These are phyloP conservation scores for Phylloporus sp. DNA, from an alignment of 1,284 basidiomycete species.

Conservation along the genomic window DNA sequence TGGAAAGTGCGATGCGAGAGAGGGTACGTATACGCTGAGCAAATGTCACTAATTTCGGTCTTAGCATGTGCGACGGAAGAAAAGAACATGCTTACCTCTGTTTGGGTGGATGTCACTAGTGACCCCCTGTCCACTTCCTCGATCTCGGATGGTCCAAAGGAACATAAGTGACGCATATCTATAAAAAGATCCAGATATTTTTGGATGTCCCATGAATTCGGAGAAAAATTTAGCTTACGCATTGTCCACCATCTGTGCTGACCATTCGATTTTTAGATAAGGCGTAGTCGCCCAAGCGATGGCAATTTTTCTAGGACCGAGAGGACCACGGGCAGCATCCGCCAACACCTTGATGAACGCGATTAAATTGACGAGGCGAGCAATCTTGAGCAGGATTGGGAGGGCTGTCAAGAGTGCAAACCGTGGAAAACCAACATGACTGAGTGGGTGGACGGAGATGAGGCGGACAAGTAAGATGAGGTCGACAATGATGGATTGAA, in stretches of 20 bases:
- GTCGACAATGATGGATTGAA: conserved; percentile 40
- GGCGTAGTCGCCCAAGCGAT: conserved; percentile 27
- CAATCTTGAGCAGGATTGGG: conserved; percentile 31
- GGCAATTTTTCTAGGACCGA: conserved; percentile 13
- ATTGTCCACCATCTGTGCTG: conserved; percentile 35
- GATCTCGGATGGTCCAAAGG: conserved; percentile 27
- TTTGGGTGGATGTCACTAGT: conserved; percentile 22
- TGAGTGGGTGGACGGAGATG: conserved; percentile 31
- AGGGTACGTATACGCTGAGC: conserved; percentile 27
- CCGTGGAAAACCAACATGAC: conserved; percentile 16
- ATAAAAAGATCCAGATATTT: background rate
- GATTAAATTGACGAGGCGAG: conserved; percentile 27
- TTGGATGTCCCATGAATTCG: background rate
- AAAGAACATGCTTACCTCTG: conserved; percentile 5
- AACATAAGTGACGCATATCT: conserved; percentile 31
- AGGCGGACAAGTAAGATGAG: conserved; percentile 34
- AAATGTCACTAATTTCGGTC: conserved; percentile 22
- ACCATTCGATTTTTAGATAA: conserved; percentile 41
- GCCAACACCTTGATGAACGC: conserved; percentile 26
- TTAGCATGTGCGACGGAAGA: background rate
- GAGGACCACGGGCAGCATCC: conserved; percentile 19
- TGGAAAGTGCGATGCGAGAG: conserved; percentile 36
- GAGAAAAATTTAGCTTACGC: conserved; percentile 19
- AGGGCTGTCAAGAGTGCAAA: conserved; percentile 24
- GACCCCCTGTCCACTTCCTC: conserved; percentile 15